Conservation (phyloP, 805 yeast genomes). For the Candida sakaeoensis region DNA sequence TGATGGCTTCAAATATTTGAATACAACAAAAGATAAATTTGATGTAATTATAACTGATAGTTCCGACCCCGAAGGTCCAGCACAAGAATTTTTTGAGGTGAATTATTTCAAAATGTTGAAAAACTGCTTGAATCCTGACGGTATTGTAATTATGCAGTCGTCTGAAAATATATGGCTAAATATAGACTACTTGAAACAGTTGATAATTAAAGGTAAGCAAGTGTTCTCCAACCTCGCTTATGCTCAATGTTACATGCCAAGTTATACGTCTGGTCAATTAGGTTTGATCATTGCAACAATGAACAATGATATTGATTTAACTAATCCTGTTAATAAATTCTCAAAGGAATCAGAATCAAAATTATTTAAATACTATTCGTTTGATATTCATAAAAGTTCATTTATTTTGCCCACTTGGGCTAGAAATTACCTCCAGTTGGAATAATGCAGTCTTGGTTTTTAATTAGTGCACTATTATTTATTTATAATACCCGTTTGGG, state of each 20-base stretch:
- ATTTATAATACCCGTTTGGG: no score
- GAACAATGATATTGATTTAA: slow-evolving; percentile 43
- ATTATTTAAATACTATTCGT: slow-evolving; percentile 61
- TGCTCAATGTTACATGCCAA: slow-evolving; percentile 80
- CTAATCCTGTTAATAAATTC: slow-evolving; percentile 48
- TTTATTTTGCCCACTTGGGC: slow-evolving; percentile 85
- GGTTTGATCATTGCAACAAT: slow-evolving; percentile 74
- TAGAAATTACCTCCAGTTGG: slow-evolving; percentile 23
- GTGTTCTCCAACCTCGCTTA: slow-evolving; percentile 64
- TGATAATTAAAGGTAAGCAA: slow-evolving; percentile 44
- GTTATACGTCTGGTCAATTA: slow-evolving; percentile 84
- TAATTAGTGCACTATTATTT: no score
- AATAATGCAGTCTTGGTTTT: no score
- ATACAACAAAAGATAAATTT: slow-evolving; percentile 44
- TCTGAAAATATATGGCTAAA: slow-evolving; percentile 75
- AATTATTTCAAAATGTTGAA: slow-evolving; percentile 67
- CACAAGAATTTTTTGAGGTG: slow-evolving; percentile 79
- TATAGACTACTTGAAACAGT: slow-evolving; percentile 45
- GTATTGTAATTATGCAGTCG: slow-evolving; percentile 78
- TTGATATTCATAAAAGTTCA: slow-evolving; percentile 63
- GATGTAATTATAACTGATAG: slow-evolving; percentile 91
- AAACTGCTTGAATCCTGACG: slow-evolving; percentile 58
- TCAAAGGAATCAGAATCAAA: slow-evolving; percentile 43
- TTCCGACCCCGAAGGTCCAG: slow-evolving; percentile 95
- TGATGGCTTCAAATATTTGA: slow-evolving; percentile 81